Evolutionary conservation across 2,329 filamentous ascomycete genomes (phyloP).

Genomic region (Coniochaeta prunicola): DNA sequence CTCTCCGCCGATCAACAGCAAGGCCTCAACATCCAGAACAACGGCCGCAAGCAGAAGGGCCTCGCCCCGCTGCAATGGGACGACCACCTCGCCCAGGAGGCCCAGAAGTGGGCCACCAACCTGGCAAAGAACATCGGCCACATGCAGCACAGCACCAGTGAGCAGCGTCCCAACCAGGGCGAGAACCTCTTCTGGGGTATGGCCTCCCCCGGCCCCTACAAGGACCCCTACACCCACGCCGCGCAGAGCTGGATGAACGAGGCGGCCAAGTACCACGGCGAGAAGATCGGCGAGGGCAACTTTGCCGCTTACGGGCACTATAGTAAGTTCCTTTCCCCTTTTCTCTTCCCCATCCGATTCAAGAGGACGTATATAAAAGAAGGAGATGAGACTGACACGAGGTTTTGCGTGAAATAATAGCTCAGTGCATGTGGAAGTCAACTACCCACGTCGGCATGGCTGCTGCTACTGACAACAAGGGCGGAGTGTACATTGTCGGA

Average conservation of each 20-base stretch:
- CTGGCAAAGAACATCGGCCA: neutral
- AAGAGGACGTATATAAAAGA: neutral
- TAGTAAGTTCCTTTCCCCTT: neutral
- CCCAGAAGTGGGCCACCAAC: conserved; percentile 4
- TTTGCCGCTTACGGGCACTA: conserved; percentile 1
- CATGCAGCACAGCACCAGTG: neutral
- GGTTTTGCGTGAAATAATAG: neutral
- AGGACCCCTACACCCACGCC: conserved; percentile 1
- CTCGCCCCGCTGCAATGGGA: conserved; percentile 1
- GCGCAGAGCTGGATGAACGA: conserved; percentile 5
- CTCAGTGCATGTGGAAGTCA: conserved; percentile 5
- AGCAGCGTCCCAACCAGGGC: conserved; percentile 3
- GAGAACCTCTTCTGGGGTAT: conserved; percentile 5
- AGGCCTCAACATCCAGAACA: conserved; percentile 3
- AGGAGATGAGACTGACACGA: neutral
- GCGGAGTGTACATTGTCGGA: neutral
- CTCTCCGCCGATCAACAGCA: conserved; percentile 2
- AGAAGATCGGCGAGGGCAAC: conserved; percentile 1
- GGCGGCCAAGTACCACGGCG: conserved; percentile 3
- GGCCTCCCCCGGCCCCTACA: neutral
- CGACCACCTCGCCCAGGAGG: conserved; percentile 1
- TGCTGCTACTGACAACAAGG: neutral
- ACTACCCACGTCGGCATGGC: conserved; percentile 1
- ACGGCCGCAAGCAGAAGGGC: conserved; percentile 3
- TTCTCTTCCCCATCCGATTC: too few species aligned